Evolutionary conservation across 1,284 basidiomycete genomes (phyloP), one percentile per base, ranked within the genome.

Genomic region (Boletus holoroseus): DNA sequence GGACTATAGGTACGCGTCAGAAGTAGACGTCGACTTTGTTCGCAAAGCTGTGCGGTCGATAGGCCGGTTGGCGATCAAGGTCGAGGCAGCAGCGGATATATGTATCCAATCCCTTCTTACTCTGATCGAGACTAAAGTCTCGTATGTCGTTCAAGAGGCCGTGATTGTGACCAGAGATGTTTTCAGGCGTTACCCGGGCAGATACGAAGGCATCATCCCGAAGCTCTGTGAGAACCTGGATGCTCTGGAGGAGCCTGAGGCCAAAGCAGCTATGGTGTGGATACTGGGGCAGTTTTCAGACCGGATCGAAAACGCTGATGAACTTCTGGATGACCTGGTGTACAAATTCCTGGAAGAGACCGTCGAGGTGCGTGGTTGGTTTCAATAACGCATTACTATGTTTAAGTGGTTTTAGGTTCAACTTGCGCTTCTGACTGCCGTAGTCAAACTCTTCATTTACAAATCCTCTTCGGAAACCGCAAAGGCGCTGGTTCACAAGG

Each of bases 151-250:
- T 5, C 96, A 99, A 69, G 96, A 99, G 68, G 92, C 93, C 0
- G 80, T 96, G 50, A 95, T 99, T 50, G 95, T 99, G 52, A 95
- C 91, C 74, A 97, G 94, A 71, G 96, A 99, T 68, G 91, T 99
- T 62, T 98, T 99, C 79, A 81, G 96, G 55, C 82, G 94, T 58
- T 99, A 99, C 71, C 96, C 96, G 18, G 93, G 94, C 52, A 88
- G 83, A 68, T 99, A 99, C 69, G 94, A 98, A 71, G 89, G 88
- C 40, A 87, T 99, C 62, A 97, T 99, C 46, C 90, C 91, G 0
- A 90, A 79, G 16, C 75, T 99, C 15, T 99, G 94, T 69, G 85
- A 93, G 64, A 87, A 97, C 67, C 77, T 99, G 31, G 95, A 98
- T 62, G 78, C 80, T 16, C 73, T 99, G 40, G 95, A 99, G 61